A percentile compares a stretch with the other conserved stretches of the same genome.
Evolutionary conservation across 139 green algal genomes (phyloP).

Genomic region (Tetraselmis striata): DNA sequence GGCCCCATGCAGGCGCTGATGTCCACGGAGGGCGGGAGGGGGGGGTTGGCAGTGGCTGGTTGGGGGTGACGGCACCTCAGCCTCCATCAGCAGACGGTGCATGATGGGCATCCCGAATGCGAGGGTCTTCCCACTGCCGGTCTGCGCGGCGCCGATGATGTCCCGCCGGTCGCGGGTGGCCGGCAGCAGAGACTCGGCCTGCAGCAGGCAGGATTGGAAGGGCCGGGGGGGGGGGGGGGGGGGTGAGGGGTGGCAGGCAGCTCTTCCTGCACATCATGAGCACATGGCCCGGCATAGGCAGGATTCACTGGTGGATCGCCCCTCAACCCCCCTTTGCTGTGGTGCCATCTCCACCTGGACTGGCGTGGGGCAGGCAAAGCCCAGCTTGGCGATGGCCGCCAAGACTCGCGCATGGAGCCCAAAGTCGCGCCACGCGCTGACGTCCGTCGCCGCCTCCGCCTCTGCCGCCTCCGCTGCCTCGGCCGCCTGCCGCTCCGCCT

Average conservation of each 20-base stretch:
- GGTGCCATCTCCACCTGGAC: constrained; percentile 81
- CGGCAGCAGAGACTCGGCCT: constrained; percentile 62
- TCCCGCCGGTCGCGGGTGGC: constrained; percentile 65
- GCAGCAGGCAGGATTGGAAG: too few relatives aligned
- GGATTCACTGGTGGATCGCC: too few relatives aligned
- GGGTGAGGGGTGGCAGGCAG: too few relatives aligned
- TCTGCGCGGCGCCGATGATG: constrained; percentile 93
- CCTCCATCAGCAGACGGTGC: constrained; percentile 53
- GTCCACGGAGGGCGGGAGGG: too few relatives aligned
- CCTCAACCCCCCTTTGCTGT: too few relatives aligned
- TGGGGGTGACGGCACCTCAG: constrained; percentile 7
- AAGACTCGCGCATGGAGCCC: constrained; percentile 24
- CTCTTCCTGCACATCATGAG: too few relatives aligned
- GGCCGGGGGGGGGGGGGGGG: too few relatives aligned
- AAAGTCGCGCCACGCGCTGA: constrained; percentile 21
- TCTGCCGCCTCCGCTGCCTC: background rate
- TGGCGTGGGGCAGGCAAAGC: constrained; percentile 61
- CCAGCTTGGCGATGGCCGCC: constrained; percentile 18
- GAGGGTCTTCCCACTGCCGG: constrained; percentile 90
- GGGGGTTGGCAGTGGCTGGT: too few relatives aligned
- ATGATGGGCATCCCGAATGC: constrained; percentile 94
- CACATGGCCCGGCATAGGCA: constrained; percentile 65
- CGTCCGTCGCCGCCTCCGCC: background rate
- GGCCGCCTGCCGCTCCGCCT: constrained; percentile 9
- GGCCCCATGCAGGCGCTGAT: too few relatives aligned